Percentiles rank a stretch among this genome's conserved stretches.
Evolutionary conservation across 1,139 yeast species (phyloP).

Genomic region (Pichia sp.): DNA sequence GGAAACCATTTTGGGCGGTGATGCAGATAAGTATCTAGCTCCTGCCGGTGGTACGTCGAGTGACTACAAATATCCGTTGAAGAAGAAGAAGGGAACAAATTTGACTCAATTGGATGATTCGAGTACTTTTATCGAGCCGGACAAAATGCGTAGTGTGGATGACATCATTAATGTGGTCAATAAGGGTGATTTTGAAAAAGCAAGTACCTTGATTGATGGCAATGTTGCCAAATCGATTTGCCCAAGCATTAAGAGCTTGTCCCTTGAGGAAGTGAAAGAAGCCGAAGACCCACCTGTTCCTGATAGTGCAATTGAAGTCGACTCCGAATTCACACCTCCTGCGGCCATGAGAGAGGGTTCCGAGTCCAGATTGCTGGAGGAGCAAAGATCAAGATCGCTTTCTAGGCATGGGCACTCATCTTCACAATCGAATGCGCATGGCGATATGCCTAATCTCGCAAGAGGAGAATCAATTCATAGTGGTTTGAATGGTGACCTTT

Average conservation of each 20-base stretch:
- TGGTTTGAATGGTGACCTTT: slow-evolving; percentile 30
- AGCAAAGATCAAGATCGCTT: slow-evolving; percentile 21
- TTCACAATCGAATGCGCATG: slow-evolving; percentile 30
- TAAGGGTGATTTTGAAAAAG: slow-evolving; percentile 24
- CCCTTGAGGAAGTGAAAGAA: slow-evolving; percentile 11
- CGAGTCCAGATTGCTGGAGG: slow-evolving; percentile 43
- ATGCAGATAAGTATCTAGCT: slow-evolving; percentile 30
- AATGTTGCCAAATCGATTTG: slow-evolving; percentile 27
- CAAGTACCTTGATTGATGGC: slow-evolving; percentile 19
- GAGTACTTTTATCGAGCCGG: slow-evolving; percentile 23
- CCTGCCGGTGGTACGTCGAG: slow-evolving; percentile 30
- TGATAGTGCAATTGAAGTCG: slow-evolving; percentile 32
- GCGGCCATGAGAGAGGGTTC: slow-evolving; percentile 39
- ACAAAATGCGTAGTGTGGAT: slow-evolving; percentile 26
- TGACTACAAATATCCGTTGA: slow-evolving; percentile 10
- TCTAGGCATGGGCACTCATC: slow-evolving; percentile 14
- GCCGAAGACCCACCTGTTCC: slow-evolving; percentile 27
- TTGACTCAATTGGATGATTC: slow-evolving; percentile 1
- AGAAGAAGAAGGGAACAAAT: slow-evolving; percentile 11
- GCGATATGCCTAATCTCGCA: slow-evolving; percentile 53
- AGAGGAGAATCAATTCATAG: slow-evolving; percentile 63
- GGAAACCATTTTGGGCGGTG: slow-evolving; percentile 28
- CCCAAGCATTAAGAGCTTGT: not conserved
- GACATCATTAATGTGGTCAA: slow-evolving; percentile 28
- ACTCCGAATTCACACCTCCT: slow-evolving; percentile 35